These are phyloP conservation scores for Triticum turgidum DNA, from an alignment of 176 grass and related monocot genomes.

Conservation along the genomic window DNA sequence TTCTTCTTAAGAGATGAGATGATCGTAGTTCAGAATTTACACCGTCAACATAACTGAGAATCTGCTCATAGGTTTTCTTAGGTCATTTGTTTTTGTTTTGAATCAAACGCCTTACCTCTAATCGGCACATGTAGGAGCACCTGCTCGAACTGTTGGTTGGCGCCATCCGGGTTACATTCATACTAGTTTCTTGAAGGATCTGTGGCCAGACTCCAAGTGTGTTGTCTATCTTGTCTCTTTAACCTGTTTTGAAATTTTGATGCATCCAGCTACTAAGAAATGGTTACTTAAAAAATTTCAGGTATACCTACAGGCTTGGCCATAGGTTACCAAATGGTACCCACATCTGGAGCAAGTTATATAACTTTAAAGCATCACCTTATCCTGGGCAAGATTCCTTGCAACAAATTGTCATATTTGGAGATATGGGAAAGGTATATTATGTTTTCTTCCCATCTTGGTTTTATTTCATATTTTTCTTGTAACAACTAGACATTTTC, in stretches of 20 bases:
- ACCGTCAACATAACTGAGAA: neutral
- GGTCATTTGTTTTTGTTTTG: neutral
- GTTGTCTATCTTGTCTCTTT: conserved; percentile 19
- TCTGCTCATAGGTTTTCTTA: neutral
- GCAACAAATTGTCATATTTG: conserved; percentile 79
- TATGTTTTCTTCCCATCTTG: neutral
- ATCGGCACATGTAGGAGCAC: conserved; percentile 56
- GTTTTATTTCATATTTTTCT: conserved; percentile 1
- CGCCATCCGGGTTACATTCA: conserved; percentile 86
- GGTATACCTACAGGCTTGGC: conserved; percentile 78
- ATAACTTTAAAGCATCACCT: conserved; percentile 79
- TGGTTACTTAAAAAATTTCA: conserved; percentile 27
- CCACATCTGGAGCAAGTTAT: conserved; percentile 63
- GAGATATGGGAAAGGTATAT: conserved; percentile 91
- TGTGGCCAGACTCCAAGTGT: conserved; percentile 80
- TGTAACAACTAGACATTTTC: neutral
- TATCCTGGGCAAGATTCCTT: conserved; percentile 86
- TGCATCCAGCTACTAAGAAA: neutral
- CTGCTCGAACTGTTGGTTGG: conserved; percentile 87
- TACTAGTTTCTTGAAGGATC: conserved; percentile 82
- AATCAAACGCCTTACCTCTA: neutral
- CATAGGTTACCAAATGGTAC: conserved; percentile 62
- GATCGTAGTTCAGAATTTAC: conserved; percentile 3
- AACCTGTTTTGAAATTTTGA: neutral
- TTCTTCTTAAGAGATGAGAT: neutral